Conservation (phyloP, 2,329 filamentous ascomycete species). For the Fonsecaea pedrosoi region DNA sequence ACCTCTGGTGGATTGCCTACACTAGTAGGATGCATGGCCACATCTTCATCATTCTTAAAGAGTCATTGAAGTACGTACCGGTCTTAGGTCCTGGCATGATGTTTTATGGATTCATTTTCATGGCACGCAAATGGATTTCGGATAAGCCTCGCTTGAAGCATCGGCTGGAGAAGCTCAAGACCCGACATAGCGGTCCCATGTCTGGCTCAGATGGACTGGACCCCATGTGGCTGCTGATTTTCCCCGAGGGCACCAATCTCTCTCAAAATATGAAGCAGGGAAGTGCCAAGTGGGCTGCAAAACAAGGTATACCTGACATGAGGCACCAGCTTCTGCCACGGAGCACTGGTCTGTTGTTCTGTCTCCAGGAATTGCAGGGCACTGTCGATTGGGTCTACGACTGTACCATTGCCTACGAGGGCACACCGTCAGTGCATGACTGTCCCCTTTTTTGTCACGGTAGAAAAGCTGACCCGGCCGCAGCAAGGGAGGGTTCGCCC, state of each 20-base stretch:
- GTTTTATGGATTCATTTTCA: constrained; percentile 71
- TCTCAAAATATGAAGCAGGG: constrained; percentile 62
- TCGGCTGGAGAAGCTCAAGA: constrained; percentile 64
- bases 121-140: constrained; percentile 67
- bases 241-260: constrained; percentile 70
- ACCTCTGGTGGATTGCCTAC: constrained; percentile 72
- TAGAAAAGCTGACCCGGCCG: constrained; percentile 26
- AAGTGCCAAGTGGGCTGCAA: constrained; percentile 64
- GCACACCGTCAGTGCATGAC: constrained; percentile 74
- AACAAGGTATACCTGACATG: constrained; percentile 63
- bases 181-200: constrained; percentile 56
- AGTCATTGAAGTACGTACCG: constrained; percentile 68
- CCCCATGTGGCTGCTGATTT: constrained; percentile 72
- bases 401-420: constrained; percentile 94
- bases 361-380: constrained; percentile 63
- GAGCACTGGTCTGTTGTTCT: constrained; percentile 67
- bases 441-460: not conserved
- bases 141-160: constrained; percentile 66
- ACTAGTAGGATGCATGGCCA: constrained; percentile 70
- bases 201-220: constrained; percentile 56
- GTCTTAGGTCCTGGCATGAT: constrained; percentile 68
- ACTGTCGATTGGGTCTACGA: constrained; percentile 71
- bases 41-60: constrained; percentile 71
- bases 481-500: constrained; percentile 81
- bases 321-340: constrained; percentile 67